Conservation (phyloP, 805 yeast genomes). For the Saccharomyces eubayanus region DNA sequence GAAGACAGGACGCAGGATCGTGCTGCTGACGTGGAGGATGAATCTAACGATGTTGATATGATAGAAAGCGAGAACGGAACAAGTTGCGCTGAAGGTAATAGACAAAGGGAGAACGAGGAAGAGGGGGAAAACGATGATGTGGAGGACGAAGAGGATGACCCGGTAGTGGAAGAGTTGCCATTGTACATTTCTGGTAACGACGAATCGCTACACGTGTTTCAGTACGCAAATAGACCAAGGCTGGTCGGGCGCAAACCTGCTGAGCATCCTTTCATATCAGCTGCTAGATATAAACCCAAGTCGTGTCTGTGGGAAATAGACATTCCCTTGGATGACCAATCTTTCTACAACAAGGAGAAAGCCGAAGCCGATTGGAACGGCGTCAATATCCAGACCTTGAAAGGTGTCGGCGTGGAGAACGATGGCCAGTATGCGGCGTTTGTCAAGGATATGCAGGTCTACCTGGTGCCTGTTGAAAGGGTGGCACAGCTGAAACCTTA, state of each 20-base stretch:
- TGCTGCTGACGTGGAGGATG: neutral
- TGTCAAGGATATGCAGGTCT: slow-evolving; percentile 42
- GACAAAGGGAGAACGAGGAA: slow-evolving; percentile 2
- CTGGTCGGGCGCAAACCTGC: slow-evolving; percentile 19
- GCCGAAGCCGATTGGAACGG: slow-evolving; percentile 54
- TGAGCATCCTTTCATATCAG: slow-evolving; percentile 33
- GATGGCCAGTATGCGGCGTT: slow-evolving; percentile 46
- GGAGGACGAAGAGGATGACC: slow-evolving; percentile 42
- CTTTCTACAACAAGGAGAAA: slow-evolving; percentile 59
- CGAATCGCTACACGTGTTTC: slow-evolving; percentile 39
- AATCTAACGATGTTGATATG: slow-evolving; percentile 10
- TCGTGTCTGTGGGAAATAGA: slow-evolving; percentile 66
- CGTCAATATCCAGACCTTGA: slow-evolving; percentile 51
- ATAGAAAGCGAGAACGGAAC: neutral
- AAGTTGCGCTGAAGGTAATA: slow-evolving; percentile 3
- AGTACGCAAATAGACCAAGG: slow-evolving; percentile 41
- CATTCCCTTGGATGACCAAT: slow-evolving; percentile 59
- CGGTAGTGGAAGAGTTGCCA: slow-evolving; percentile 54
- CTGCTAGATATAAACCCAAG: slow-evolving; percentile 50
- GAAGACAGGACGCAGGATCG: slow-evolving; percentile 5
- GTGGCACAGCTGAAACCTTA: slow-evolving; percentile 75
- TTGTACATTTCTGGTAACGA: slow-evolving; percentile 36
- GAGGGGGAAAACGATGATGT: slow-evolving; percentile 12
- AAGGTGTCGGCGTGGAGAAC: slow-evolving; percentile 56
- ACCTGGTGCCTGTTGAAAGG: slow-evolving; percentile 55